These are phyloP conservation scores for Umbelopsis sp. DNA, from an alignment of 371 early-diverging fungal genomes.

Conservation along the genomic window DNA sequence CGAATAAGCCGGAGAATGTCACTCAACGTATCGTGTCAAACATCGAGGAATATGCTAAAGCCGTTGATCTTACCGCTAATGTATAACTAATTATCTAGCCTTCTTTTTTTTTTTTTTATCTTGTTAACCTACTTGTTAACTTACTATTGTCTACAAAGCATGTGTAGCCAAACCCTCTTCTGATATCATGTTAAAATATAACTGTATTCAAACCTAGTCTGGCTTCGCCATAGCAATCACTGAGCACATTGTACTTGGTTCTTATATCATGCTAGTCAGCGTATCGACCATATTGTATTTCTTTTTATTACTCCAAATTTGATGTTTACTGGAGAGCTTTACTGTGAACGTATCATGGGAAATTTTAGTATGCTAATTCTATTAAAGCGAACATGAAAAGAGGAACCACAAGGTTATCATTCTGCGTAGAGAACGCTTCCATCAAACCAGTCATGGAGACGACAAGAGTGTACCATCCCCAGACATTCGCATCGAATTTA, in stretches of 20 bases:
- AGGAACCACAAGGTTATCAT: constrained; percentile 80
- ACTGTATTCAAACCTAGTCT: background rate
- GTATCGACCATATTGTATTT: background rate
- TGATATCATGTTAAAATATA: background rate
- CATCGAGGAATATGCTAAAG: constrained; percentile 44
- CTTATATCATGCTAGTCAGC: background rate
- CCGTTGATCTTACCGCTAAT: constrained; percentile 26
- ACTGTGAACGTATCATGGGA: background rate
- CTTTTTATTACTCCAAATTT: background rate
- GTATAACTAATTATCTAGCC: background rate
- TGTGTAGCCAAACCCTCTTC: background rate
- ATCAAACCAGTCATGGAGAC: constrained; percentile 47
- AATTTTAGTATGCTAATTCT: background rate
- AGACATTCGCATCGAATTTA: constrained; percentile 28
- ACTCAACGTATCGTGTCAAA: constrained; percentile 42
- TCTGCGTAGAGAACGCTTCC: constrained; percentile 71
- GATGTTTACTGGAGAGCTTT: background rate
- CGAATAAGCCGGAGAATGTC: constrained; percentile 40
- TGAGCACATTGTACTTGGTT: background rate
- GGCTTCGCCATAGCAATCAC: background rate
- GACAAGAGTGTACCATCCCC: constrained; percentile 33
- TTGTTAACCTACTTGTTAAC: background rate
- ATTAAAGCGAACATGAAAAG: constrained; percentile 66
- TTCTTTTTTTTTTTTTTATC: background rate
- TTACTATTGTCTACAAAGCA: background rate